phyloP scores from a whole-genome alignment of 768 basidiomycete genomes.

The Austroboletus festivus region DNA sequence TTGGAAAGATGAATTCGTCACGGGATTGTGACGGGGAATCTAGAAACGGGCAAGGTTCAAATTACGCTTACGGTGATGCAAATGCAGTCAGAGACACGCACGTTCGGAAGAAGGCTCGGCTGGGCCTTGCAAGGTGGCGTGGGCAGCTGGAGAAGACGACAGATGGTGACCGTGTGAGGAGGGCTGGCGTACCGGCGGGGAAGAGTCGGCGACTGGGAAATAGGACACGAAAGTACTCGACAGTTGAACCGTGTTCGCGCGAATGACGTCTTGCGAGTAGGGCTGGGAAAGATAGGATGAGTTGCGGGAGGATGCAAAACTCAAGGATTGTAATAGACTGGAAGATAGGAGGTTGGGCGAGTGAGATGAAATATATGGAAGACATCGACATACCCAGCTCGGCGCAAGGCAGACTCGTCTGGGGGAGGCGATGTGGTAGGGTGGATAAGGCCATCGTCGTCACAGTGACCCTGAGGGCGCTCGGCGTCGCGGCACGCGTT shows the following conservation, averaged over 20 bases:
- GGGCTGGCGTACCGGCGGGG: too few species aligned
- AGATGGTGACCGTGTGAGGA: not conserved
- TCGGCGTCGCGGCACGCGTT: not conserved
- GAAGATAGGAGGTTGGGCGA: not conserved
- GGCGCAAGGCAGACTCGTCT: slow-evolving; percentile 42
- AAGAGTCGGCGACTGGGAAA: not conserved
- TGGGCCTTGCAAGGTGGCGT: slow-evolving; percentile 18
- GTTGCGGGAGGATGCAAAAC: slow-evolving; percentile 35
- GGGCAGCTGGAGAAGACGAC: slow-evolving; percentile 4
- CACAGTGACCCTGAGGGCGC: not conserved
- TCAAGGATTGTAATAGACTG: slow-evolving; percentile 57
- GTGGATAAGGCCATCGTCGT: slow-evolving; percentile 13
- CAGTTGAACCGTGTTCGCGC: slow-evolving; percentile 62
- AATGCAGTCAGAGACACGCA: slow-evolving; percentile 15
- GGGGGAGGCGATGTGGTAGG: slow-evolving; percentile 25
- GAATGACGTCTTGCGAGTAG: slow-evolving; percentile 63
- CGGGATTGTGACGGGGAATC: slow-evolving; percentile 24
- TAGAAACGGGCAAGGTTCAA: slow-evolving; percentile 20
- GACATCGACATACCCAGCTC: slow-evolving; percentile 50
- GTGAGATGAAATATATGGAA: not conserved
- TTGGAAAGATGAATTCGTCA: slow-evolving; percentile 42
- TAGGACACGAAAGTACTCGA: slow-evolving; percentile 44
- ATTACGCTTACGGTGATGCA: slow-evolving; percentile 11
- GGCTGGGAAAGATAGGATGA: slow-evolving; percentile 29
- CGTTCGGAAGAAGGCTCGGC: slow-evolving; percentile 23